These are phyloP conservation scores for Plenodomus biglobosus DNA, from an alignment of 2,329 filamentous ascomycete genomes.

Conservation along the genomic window DNA sequence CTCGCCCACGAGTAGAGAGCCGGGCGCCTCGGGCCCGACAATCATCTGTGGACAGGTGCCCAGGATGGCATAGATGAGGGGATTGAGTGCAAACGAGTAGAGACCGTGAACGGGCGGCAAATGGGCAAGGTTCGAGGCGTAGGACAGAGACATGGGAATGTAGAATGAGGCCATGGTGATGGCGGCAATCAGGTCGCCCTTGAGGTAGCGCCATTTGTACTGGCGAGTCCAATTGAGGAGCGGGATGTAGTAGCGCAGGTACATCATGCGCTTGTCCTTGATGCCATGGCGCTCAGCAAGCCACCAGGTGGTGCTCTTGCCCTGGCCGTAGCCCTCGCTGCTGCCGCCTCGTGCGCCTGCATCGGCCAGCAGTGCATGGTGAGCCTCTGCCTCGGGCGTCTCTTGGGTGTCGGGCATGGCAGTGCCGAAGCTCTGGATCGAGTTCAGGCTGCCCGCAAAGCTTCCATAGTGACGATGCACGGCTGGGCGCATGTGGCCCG, in stretches of 20 bases:
- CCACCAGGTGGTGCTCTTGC: constrained; percentile 71
- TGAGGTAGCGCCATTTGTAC: constrained; percentile 78
- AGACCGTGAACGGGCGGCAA: constrained; percentile 91
- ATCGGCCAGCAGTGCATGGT: constrained; percentile 47
- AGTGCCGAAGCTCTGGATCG: constrained; percentile 44
- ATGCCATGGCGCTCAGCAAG: constrained; percentile 74
- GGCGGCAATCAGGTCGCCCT: constrained; percentile 84
- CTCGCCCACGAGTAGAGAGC: constrained; percentile 84
- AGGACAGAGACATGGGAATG: constrained; percentile 92
- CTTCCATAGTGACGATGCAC: constrained; percentile 57
- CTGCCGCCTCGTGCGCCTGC: constrained; percentile 49
- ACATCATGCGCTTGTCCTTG: constrained; percentile 71
- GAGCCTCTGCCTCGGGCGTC: constrained; percentile 30
- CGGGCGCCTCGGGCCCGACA: constrained; percentile 91
- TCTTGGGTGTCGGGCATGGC: constrained; percentile 38
- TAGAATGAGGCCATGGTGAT: constrained; percentile 99
- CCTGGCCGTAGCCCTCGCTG: constrained; percentile 51
- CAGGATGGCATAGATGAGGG: constrained; percentile 84
- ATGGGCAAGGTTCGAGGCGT: constrained; percentile 88
- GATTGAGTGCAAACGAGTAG: constrained; percentile 92
- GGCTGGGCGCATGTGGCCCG: constrained; percentile 70
- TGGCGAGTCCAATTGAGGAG: constrained; percentile 87
- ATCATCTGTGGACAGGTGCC: constrained; percentile 93
- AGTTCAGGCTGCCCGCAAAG: constrained; percentile 55
- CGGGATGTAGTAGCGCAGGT: constrained; percentile 90